A percentile compares a stretch with the other conserved stretches of the same genome.
Conservation (phyloP, 441 rosid genomes). For the Jatropha podagrica region DNA sequence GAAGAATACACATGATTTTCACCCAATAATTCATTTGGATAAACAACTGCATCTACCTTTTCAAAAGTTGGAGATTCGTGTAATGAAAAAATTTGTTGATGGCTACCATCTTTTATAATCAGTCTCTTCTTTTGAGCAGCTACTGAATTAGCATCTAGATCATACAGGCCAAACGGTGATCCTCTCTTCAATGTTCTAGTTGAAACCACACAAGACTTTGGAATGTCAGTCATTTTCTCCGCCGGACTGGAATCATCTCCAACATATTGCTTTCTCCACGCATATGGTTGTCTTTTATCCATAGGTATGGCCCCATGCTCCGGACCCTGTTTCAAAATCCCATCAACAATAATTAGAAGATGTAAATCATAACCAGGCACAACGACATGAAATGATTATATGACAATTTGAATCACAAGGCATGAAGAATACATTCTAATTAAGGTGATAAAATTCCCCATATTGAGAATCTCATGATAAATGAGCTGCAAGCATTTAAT, state of each 20-base stretch:
- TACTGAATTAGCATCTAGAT: constrained; percentile 6
- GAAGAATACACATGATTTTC: constrained; percentile 29
- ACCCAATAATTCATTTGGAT: constrained; percentile 28
- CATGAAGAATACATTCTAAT: background rate
- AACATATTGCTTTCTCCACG: background rate
- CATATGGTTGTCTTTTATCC: background rate
- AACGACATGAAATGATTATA: background rate
- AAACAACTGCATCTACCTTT: constrained; percentile 26
- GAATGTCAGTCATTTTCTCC: constrained; percentile 3
- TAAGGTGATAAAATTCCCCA: constrained; percentile 1
- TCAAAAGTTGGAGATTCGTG: constrained; percentile 17
- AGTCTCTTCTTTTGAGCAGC: constrained; percentile 23
- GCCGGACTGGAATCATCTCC: background rate
- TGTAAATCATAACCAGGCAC: background rate
- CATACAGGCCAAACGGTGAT: constrained; percentile 8
- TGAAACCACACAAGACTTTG: constrained; percentile 1
- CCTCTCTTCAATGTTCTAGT: constrained; percentile 20
- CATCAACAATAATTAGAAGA: background rate
- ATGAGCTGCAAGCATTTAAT: background rate
- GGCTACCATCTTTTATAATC: constrained; percentile 12
- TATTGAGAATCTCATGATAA: background rate
- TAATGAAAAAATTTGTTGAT: background rate
- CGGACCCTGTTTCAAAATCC: constrained; percentile 22
- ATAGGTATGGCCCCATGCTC: background rate
- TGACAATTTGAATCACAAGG: background rate